Evolutionary conservation across 73 alveolate species (phyloP), one percentile per base, ranked within the genome.

Genomic region (Durusdinium trenchii): DNA sequence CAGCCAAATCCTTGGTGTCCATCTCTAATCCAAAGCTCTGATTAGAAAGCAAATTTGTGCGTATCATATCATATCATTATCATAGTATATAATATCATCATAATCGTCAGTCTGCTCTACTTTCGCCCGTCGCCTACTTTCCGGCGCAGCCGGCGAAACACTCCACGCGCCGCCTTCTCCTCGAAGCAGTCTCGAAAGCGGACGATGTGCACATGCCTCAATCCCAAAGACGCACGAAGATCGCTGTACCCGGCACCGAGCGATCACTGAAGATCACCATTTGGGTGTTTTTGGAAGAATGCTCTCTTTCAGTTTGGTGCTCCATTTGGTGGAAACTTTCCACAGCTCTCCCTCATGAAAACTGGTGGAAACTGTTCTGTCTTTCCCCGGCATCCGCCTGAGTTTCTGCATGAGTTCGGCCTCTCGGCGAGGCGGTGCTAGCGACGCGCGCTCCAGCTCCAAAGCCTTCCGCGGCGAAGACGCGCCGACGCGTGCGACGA

Each of bases 141-240:
- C n/a, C n/a, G n/a, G n/a, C n/a, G n/a, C n/a, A n/a, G n/a, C n/a
- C n/a, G n/a, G n/a, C n/a, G 14, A 9, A 67, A 23, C 14, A 12
- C 79, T 67, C 64, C n/a, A 35, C 51, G 16, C 40, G 28, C 67
- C 54, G n/a, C 98, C 98, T 91, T 91, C 79, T 91, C 90, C 35
- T 43, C 89, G 45, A 91, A 91, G 89, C 89, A 47, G 43, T 91
- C 98, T 3, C 98, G 98, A 45, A 91, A 91, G 50, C 98, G 98
- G 43, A 91, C 50, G 76, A 91, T 91, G 89, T 91, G 89, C 32
- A 89, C 89, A 48, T 91, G 98, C 98, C 98, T 91, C 43, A 64
- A 38, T 9, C 79, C 9, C 9, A 64, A 38, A 16, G 42, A 32
- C 42, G n/a, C 42, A 32, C 3, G 32, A 18, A 67, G 42, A 67